These are phyloP conservation scores for Epichloe uncinata DNA, from an alignment of 2,329 filamentous ascomycete species.

Conservation along the genomic window DNA sequence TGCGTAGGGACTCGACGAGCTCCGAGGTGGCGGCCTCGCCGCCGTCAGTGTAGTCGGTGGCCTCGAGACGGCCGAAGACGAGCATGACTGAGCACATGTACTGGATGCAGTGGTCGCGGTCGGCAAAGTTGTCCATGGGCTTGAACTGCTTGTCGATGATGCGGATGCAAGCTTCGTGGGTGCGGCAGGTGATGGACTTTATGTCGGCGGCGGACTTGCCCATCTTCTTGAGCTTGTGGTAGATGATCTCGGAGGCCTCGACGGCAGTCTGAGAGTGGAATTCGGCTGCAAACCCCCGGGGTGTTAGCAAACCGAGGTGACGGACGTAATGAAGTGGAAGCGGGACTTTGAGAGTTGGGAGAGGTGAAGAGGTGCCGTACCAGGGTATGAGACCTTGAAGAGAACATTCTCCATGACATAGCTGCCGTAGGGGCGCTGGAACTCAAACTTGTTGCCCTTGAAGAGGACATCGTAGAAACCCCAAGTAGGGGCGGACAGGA, in stretches of 20 bases:
- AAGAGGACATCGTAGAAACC: constrained; percentile 98
- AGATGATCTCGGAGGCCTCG: constrained; percentile 81
- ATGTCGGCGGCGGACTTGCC: constrained; percentile 92
- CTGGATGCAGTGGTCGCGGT: constrained; percentile 98
- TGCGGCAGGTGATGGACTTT: constrained; percentile 84
- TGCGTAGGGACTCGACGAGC: constrained; percentile 78
- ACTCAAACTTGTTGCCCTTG: constrained; percentile 89
- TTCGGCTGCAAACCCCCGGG: constrained; percentile 44
- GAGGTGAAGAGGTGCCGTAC: constrained; percentile 34
- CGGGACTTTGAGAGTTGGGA: neutral
- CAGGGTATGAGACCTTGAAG: constrained; percentile 98
- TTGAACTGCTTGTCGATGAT: constrained; percentile 99
- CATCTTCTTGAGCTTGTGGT: constrained; percentile 65
- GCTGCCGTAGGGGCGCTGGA: constrained; percentile 91
- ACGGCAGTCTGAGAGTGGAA: constrained; percentile 99
- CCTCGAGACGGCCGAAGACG: constrained; percentile 83
- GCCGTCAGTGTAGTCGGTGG: constrained; percentile 86
- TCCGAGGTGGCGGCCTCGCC: constrained; percentile 82
- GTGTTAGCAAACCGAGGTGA: neutral
- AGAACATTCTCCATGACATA: constrained; percentile 99
- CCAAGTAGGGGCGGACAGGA: constrained; percentile 86
- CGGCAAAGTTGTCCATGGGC: constrained; percentile 99
- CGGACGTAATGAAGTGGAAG: no score
- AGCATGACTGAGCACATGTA: constrained; percentile 99
- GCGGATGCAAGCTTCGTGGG: constrained; percentile 94